These are phyloP conservation scores for Diospyros kaki DNA, from an alignment of 148 eudicot genomes.

Conservation along the genomic window DNA sequence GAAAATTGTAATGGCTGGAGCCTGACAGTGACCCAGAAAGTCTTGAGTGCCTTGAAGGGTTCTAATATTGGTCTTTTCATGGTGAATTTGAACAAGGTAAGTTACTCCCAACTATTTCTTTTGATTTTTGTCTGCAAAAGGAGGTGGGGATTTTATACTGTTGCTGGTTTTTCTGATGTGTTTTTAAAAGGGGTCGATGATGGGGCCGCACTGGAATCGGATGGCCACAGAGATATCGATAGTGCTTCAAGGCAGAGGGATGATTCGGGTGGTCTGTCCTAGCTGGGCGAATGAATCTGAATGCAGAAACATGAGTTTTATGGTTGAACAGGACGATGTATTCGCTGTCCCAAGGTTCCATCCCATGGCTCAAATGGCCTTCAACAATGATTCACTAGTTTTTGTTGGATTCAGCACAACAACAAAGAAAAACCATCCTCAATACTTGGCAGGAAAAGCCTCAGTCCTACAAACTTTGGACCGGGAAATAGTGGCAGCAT, in stretches of 20 bases:
- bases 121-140: background rate
- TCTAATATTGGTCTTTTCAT: slow-evolving; percentile 53
- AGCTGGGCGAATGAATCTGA: slow-evolving; percentile 30
- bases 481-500: slow-evolving; percentile 34
- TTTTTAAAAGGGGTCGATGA: slow-evolving; percentile 70
- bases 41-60: slow-evolving; percentile 37
- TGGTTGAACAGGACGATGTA: slow-evolving; percentile 74
- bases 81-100: slow-evolving; percentile 70
- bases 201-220: slow-evolving; percentile 97
- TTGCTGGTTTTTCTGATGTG: background rate
- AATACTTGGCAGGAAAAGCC: slow-evolving; percentile 60
- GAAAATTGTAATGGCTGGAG: slow-evolving; percentile 75
- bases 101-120: background rate
- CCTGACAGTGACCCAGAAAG: slow-evolving; percentile 44
- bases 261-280: slow-evolving; percentile 64
- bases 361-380: slow-evolving; percentile 76
- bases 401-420: slow-evolving; percentile 72
- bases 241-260: slow-evolving; percentile 68
- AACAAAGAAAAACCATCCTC: slow-evolving; percentile 51
- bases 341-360: slow-evolving; percentile 68
- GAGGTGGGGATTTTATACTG: background rate
- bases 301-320: slow-evolving; percentile 47
- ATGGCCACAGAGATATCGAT: slow-evolving; percentile 54
- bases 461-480: slow-evolving; percentile 55
- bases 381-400: slow-evolving; percentile 61